Evolutionary conservation across 2,329 filamentous ascomycete genomes (phyloP), one percentile per base, ranked within the genome.

Genomic region (Ophiocordyceps unilateralis): DNA sequence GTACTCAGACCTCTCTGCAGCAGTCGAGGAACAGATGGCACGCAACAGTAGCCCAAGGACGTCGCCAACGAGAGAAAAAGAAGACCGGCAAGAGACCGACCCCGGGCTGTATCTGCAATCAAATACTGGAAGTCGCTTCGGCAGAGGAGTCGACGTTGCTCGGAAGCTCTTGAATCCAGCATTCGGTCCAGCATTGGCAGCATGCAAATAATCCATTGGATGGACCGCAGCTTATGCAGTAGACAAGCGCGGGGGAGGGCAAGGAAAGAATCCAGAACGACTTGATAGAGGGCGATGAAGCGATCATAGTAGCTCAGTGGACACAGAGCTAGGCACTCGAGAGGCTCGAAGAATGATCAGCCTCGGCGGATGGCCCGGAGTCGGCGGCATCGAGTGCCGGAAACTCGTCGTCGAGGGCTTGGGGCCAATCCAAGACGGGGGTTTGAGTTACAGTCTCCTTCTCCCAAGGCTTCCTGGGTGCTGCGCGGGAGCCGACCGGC

Each of bases 381-480:
- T 41, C 39, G 21, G 43, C 54, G n/a, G 47, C 32, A 19, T 67
- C 61, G 20, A 61, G 49, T 9, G 62, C 55, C 2, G 61, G 60
- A 20, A 62, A 63, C 11, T 62, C 58, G 10, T 50, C 48, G 39
- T 63, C 61, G 3, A 63, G 52, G 21, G 50, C 48, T 24, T 51
- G 52, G 20, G 52, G 49, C 3, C 51, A 44, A 41, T 52, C 46
- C 23, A 48, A 42, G 5, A 52, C 48, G 21, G 44, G 40, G 17
- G 46, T 38, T 7, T 46, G 45, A 5, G 56, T 43, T 5, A 44
- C 28, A 5, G 23, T 41, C 15, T 74, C 68, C 51, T 69, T 83
- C 64, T 94, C 88, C 88, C 88, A 95, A 1, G 88, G 88, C 61
- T 77, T 77, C 42, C 56, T 64, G 0, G 72, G 69, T 12, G 64